Evolutionary conservation across 148 eudicot genomes (phyloP).

Genomic region (Arbutus unedo): DNA sequence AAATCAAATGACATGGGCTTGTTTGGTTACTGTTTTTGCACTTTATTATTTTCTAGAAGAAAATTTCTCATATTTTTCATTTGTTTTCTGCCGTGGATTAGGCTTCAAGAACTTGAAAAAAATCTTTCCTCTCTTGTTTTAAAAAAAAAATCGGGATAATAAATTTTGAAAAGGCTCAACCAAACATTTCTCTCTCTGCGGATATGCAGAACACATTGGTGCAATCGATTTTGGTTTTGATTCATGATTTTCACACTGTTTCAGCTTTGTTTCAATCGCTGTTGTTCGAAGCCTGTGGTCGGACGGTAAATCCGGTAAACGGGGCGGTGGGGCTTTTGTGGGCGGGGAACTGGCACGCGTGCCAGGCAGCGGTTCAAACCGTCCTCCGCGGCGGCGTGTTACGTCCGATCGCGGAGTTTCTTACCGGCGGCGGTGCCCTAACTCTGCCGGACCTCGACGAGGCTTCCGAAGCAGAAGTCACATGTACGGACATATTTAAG

Average conservation of each 20-base stretch:
- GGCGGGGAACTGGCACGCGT: slow-evolving; percentile 77
- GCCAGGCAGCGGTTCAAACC: slow-evolving; percentile 71
- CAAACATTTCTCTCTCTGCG: background rate
- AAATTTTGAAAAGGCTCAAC: background rate
- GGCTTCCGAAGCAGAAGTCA: slow-evolving; percentile 33
- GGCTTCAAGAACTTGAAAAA: too few relatives aligned
- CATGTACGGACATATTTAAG: slow-evolving; percentile 21
- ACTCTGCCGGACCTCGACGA: slow-evolving; percentile 33
- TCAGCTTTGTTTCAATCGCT: slow-evolving; percentile 76
- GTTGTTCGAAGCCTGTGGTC: slow-evolving; percentile 69
- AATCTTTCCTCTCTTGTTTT: too few relatives aligned
- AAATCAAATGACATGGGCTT: too few relatives aligned
- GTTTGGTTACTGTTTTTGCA: too few relatives aligned
- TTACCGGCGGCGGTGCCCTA: slow-evolving; percentile 22
- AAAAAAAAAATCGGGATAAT: background rate
- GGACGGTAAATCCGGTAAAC: slow-evolving; percentile 77
- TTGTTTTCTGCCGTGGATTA: too few relatives aligned
- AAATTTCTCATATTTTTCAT: too few relatives aligned
- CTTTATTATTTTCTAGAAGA: too few relatives aligned
- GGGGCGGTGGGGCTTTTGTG: slow-evolving; percentile 69
- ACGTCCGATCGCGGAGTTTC: slow-evolving; percentile 50
- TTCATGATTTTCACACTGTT: background rate
- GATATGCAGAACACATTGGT: background rate
- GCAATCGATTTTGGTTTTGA: background rate
- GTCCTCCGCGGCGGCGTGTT: slow-evolving; percentile 66